Percentiles rank a stretch among this genome's conserved stretches.
phyloP scores from a whole-genome alignment of 106 monocot genomes.

The Apostasia ramifera region DNA sequence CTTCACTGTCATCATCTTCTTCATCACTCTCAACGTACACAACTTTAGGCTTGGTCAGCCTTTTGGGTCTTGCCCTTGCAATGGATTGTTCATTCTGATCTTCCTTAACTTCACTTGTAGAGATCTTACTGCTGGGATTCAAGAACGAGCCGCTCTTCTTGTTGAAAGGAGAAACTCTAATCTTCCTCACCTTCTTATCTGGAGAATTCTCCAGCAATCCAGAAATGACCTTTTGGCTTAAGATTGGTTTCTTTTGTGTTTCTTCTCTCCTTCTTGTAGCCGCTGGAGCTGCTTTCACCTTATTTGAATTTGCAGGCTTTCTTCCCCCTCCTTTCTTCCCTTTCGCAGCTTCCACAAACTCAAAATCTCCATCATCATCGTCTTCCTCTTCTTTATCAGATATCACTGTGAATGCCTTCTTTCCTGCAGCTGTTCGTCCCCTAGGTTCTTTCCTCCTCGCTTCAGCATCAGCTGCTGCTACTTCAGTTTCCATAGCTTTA shows the following conservation, averaged over 20 bases:
- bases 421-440: constrained; percentile 10
- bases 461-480: no score
- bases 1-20: constrained; percentile 23
- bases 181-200: constrained; percentile 89
- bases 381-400: constrained; percentile 21
- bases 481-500: constrained; percentile 50
- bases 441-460: constrained; percentile 8
- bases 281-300: constrained; percentile 5
- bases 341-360: constrained; percentile 12
- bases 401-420: constrained; percentile 9
- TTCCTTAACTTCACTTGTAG: constrained; percentile 1
- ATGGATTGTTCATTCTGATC: constrained; percentile 6
- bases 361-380: constrained; percentile 17
- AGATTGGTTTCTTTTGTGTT: constrained; percentile 15
- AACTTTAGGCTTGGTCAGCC: constrained; percentile 18
- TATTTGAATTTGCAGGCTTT: constrained; percentile 19
- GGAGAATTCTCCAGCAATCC: constrained; percentile 42
- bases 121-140: background rate
- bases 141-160: constrained; percentile 78
- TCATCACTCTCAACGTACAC: constrained; percentile 28
- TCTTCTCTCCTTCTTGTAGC: constrained; percentile 26
- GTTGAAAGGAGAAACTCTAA: constrained; percentile 81
- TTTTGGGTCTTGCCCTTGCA: constrained; percentile 22
- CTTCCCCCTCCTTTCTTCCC: constrained; percentile 31
- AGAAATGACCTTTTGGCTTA: constrained; percentile 33